A percentile compares a stretch with the other conserved stretches of the same genome.
Conservation (phyloP, 139 green algal species). For the Coccomyxa sp. region DNA sequence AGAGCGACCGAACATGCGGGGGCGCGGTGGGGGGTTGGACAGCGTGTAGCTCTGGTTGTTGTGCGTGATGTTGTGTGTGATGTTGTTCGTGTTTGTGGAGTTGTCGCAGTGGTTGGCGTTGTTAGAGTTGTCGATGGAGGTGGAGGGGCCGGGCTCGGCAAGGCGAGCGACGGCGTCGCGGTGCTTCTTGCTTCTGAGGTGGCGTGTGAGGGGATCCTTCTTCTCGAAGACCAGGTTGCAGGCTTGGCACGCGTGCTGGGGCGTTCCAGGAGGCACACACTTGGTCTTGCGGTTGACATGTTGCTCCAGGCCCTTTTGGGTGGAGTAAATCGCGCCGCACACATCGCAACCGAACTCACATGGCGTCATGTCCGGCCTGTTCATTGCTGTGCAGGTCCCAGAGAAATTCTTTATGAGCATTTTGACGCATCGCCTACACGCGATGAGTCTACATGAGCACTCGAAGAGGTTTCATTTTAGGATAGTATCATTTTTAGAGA, state of each 20-base stretch:
- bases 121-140: background rate
- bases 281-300: background rate
- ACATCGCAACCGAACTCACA: background rate
- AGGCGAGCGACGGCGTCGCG: background rate
- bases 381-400: background rate
- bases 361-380: background rate
- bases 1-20: too few species aligned
- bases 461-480: constrained; percentile 1
- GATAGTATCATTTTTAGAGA: background rate
- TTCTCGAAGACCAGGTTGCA: background rate
- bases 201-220: background rate
- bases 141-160: background rate
- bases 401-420: constrained; percentile 2
- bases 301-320: background rate
- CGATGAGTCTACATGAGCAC: background rate
- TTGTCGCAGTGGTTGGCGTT: background rate
- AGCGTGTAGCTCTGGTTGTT: background rate
- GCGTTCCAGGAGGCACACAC: background rate
- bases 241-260: background rate
- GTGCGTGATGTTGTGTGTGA: background rate
- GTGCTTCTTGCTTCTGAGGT: background rate
- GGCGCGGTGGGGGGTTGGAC: background rate
- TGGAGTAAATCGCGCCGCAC: background rate
- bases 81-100: constrained; percentile 1
- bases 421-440: background rate